A percentile compares a stretch with the other conserved stretches of the same genome.
Evolutionary conservation across 139 green algal species (phyloP).

Genomic region (Nannochloris sp.): DNA sequence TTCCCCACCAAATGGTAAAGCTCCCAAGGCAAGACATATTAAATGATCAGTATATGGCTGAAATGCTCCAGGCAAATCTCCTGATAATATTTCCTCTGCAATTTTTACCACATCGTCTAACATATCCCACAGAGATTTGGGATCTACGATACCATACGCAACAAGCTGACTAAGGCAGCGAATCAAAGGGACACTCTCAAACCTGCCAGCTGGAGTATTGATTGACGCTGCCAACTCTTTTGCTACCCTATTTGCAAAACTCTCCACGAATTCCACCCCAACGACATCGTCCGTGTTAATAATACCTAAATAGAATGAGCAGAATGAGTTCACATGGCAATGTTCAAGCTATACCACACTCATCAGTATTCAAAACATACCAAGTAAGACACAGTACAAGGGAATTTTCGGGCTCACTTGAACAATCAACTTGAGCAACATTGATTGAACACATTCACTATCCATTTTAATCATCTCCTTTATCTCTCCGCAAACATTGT

Average conservation of each 20-base stretch:
- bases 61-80: constrained; percentile 33
- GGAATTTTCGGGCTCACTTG: constrained; percentile 60
- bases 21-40: constrained; percentile 47
- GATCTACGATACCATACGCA: constrained; percentile 38
- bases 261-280: constrained; percentile 28
- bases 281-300: constrained; percentile 26
- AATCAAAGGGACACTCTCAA: constrained; percentile 51
- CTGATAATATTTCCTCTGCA: neutral
- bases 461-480: constrained; percentile 11
- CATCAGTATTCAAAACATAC: constrained; percentile 30
- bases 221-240: constrained; percentile 20
- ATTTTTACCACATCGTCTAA: constrained; percentile 37
- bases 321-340: too few species aligned
- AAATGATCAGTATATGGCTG: constrained; percentile 72
- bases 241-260: constrained; percentile 14
- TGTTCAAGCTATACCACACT: too few species aligned
- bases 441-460: constrained; percentile 14
- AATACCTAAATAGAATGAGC: neutral
- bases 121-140: constrained; percentile 29
- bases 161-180: constrained; percentile 53
- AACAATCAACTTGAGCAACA: constrained; percentile 56
- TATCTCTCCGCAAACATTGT: constrained; percentile 4
- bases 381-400: constrained; percentile 62
- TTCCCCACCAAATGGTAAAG: constrained; percentile 55
- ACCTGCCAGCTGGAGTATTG: constrained; percentile 15